Evolutionary conservation across 108 stramenopile species (phyloP).

Genomic region (Skeletonema grethae): DNA sequence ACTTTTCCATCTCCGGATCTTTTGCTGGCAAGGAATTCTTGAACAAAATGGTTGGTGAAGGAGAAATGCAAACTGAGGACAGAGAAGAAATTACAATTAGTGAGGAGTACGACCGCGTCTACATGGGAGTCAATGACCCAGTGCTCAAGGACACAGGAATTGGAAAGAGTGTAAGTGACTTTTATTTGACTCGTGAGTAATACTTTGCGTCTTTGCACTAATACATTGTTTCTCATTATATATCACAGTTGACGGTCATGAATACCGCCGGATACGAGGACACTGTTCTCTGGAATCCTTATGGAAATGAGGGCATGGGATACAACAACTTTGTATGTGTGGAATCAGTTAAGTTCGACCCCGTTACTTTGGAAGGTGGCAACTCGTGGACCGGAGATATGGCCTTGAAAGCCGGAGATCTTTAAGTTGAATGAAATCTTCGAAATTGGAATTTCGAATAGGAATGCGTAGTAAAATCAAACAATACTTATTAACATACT

Average conservation of each 20-base stretch:
- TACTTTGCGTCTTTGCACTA: slow-evolving; percentile 2
- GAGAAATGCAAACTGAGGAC: slow-evolving; percentile 88
- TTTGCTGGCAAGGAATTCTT: slow-evolving; percentile 90
- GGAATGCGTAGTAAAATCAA: neutral
- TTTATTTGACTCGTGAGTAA: neutral
- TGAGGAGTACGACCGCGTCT: slow-evolving; percentile 93
- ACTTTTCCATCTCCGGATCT: slow-evolving; percentile 86
- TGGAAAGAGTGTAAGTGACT: slow-evolving; percentile 69
- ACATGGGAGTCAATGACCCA: slow-evolving; percentile 93
- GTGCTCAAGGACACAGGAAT: slow-evolving; percentile 89
- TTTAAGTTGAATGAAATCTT: slow-evolving; percentile 20
- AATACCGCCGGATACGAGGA: slow-evolving; percentile 93
- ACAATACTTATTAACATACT: neutral
- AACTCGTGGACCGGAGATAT: slow-evolving; percentile 81
- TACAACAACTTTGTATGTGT: slow-evolving; percentile 96
- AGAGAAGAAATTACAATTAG: slow-evolving; percentile 83
- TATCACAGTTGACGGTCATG: slow-evolving; percentile 62
- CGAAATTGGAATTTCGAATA: no score
- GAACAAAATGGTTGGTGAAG: slow-evolving; percentile 87
- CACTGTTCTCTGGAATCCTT: slow-evolving; percentile 95
- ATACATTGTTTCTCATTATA: slow-evolving; percentile 13
- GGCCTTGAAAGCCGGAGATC: slow-evolving; percentile 64
- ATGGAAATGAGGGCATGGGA: slow-evolving; percentile 95
- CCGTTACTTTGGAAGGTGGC: slow-evolving; percentile 79
- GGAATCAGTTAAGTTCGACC: slow-evolving; percentile 92